Base-by-base conservation (phyloP, 1,139 yeast species). In the Pichia sp. region DNA sequence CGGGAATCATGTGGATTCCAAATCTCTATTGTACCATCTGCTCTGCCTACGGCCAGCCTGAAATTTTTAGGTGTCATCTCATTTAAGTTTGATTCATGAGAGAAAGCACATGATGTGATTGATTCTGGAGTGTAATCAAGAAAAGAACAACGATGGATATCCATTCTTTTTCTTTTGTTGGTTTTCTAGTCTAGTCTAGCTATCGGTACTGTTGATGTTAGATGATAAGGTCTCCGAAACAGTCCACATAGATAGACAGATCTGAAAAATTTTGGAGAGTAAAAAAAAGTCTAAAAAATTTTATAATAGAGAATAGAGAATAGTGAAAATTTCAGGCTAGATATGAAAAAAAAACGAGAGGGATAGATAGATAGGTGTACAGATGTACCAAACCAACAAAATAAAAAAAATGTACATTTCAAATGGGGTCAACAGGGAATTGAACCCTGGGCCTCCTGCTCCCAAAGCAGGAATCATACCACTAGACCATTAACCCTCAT, bases 1-100 rank as follows among this genome's bases (percentile, higher is more conserved):
- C 61, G 80, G 77, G 60, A 75, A 47, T 63, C 63, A 48, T 66
- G 57, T 19, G 98, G 98, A 68, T 90, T 90, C 98, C 98, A 95
- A 47, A 95, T 84, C 70, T 95, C 99, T 57, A 95, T 87, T 65
- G 90, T 93, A 50, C 99, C 99, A 68, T 93, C 92, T 51, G 90
- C 81, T 69, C 98, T 79, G 23, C 98, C 99, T 4, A 93, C 87
- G 0, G 98, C 98, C 51, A 93, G 74, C 58, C 97, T 80, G 57
- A 90, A 75, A 58, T 82, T 85, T 38, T 74, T 68, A 1, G 93
- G 84, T 1, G 87, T 78, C 38, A 79, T 68, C 46, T 67, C 68
- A 49, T 75, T 71, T 15, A 71, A 64, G 16, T 59, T 57, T 19
- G 70, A 65, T 3, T 71, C 68, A 64, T 85, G 89, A 30, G 95